phyloP scores from a whole-genome alignment of 208 protist species.

The Trypanosoma rangeli region DNA sequence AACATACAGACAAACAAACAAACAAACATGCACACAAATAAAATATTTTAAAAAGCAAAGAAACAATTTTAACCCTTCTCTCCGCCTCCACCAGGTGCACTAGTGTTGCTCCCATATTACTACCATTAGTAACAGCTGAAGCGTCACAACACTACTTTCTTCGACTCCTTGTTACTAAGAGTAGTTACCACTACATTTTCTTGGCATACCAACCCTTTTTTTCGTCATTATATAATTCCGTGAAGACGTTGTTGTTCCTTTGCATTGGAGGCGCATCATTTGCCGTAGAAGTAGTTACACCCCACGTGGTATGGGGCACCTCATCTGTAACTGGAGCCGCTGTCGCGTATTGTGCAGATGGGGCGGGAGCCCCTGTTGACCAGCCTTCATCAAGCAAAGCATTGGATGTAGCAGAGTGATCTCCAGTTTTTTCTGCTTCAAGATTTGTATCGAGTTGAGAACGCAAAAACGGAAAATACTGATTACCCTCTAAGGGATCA shows the following conservation, averaged over 20 bases:
- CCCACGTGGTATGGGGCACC: conserved; percentile 1
- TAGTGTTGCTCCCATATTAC: too few species aligned
- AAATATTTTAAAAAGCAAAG: not conserved
- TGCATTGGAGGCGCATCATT: conserved; percentile 4
- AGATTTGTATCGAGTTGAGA: not conserved
- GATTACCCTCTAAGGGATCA: not conserved
- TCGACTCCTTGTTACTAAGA: conserved; percentile 7
- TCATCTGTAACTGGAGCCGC: not conserved
- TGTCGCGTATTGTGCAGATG: conserved; percentile 4
- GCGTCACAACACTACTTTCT: too few species aligned
- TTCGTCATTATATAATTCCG: conserved; percentile 39
- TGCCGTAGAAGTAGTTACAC: conserved; percentile 2
- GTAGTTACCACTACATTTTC: conserved; percentile 16
- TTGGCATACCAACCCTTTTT: conserved; percentile 32
- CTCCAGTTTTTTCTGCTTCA: not conserved
- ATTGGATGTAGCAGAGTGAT: not conserved
- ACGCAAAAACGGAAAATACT: not conserved
- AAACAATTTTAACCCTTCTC: not conserved
- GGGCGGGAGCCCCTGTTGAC: conserved; percentile 28
- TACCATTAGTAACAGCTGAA: too few species aligned
- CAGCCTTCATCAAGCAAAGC: conserved; percentile 12
- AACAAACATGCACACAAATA: not conserved
- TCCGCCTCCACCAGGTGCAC: too few species aligned
- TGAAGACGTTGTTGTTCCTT: conserved; percentile 45
- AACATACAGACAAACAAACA: not conserved